These are phyloP conservation scores for Allomyces macrogynus DNA, from an alignment of 192 early-diverging fungal species.

Conservation along the genomic window DNA sequence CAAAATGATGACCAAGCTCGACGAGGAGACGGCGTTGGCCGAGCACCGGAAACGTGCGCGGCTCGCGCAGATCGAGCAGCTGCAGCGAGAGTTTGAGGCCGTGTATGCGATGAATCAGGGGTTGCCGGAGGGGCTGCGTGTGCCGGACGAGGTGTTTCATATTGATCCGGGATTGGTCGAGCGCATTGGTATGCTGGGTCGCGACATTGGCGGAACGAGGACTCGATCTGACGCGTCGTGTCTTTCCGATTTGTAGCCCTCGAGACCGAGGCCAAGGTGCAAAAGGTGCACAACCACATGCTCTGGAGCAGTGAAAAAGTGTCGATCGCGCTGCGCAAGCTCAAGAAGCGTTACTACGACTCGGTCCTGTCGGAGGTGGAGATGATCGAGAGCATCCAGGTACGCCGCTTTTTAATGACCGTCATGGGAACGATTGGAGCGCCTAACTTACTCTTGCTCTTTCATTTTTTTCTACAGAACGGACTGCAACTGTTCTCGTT, in stretches of 20 bases:
- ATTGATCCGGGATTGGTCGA: background rate
- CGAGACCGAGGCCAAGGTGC: slow-evolving; percentile 19
- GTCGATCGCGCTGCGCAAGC: slow-evolving; percentile 25
- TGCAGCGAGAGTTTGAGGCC: slow-evolving; percentile 27
- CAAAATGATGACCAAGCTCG: slow-evolving; percentile 35
- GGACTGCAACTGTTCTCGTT: no score
- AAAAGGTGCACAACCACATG: slow-evolving; percentile 24
- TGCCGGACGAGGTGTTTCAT: slow-evolving; percentile 4
- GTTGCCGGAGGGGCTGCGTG: background rate
- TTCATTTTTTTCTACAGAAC: background rate
- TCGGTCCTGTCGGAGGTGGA: slow-evolving; percentile 24
- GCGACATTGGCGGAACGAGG: no score
- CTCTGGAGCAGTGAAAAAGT: slow-evolving; percentile 36
- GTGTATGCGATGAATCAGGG: slow-evolving; percentile 23
- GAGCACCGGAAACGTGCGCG: slow-evolving; percentile 29
- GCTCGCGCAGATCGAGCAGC: slow-evolving; percentile 14
- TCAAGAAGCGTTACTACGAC: slow-evolving; percentile 32
- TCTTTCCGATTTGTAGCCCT: slow-evolving; percentile 7
- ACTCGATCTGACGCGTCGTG: no score
- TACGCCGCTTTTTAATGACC: background rate
- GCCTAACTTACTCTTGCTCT: no score
- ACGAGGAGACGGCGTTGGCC: slow-evolving; percentile 28
- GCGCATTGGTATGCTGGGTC: background rate
- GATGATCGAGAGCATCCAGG: slow-evolving; percentile 19
- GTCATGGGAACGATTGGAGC: no score